Conservation (phyloP, 768 basidiomycete species). For the Obba rivulosa region DNA sequence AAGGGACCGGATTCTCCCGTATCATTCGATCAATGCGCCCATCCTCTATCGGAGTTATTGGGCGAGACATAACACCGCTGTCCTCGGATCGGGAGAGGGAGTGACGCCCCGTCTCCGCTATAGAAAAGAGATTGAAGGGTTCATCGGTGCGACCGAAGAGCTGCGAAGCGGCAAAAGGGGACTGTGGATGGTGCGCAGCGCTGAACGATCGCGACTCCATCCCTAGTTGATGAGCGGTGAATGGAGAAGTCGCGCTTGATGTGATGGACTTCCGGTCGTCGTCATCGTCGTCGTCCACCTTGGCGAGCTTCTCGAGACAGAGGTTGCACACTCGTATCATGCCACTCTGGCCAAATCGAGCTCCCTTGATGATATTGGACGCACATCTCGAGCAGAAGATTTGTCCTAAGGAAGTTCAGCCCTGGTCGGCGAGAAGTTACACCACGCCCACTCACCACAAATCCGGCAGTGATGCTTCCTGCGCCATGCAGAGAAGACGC, state of each 20-base stretch:
- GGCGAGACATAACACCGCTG: constrained; percentile 44
- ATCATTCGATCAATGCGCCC: constrained; percentile 37
- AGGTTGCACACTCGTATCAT: constrained; percentile 94
- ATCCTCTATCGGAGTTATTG: constrained; percentile 46
- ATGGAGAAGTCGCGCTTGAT: constrained; percentile 64
- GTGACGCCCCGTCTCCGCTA: constrained; percentile 64
- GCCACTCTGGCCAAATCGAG: constrained; percentile 91
- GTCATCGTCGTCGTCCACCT: constrained; percentile 81
- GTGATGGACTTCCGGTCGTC: constrained; percentile 80
- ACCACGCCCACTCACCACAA: constrained; percentile 56
- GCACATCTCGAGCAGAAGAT: constrained; percentile 98
- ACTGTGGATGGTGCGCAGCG: constrained; percentile 59
- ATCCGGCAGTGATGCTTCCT: constrained; percentile 97
- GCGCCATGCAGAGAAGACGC: constrained; percentile 89
- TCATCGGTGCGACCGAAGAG: constrained; percentile 76
- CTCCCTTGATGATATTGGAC: constrained; percentile 92
- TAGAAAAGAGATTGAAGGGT: constrained; percentile 76
- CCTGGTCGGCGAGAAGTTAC: background rate
- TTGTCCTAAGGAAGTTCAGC: constrained; percentile 53
- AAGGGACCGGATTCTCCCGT: constrained; percentile 56
- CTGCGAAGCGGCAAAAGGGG: constrained; percentile 84
- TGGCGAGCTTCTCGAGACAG: constrained; percentile 88
- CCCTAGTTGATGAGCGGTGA: constrained; percentile 75
- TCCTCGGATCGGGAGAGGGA: constrained; percentile 44
- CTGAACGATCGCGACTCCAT: constrained; percentile 33